phyloP scores from a whole-genome alignment of 108 stramenopile genomes.

The Parmales sp. region DNA sequence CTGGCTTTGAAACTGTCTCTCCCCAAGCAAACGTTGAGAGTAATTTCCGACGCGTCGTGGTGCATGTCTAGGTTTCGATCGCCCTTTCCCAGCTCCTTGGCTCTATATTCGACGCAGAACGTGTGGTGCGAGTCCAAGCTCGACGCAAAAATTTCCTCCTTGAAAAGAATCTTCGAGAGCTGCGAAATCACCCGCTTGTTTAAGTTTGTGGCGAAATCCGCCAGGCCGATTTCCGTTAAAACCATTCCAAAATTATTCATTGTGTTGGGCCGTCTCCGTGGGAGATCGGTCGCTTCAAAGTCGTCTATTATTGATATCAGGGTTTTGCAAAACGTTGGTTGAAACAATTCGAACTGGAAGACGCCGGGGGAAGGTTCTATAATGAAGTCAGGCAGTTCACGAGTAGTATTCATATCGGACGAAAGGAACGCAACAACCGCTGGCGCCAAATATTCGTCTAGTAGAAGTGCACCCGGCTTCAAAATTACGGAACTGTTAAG shows the following conservation, averaged over 20 bases:
- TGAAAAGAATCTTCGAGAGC: constrained; percentile 17
- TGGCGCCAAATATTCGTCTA: background rate
- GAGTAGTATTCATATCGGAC: background rate
- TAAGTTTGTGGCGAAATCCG: constrained; percentile 13
- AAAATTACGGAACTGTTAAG: background rate
- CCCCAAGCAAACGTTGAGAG: constrained; percentile 38
- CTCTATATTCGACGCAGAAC: constrained; percentile 29
- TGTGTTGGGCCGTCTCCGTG: constrained; percentile 24
- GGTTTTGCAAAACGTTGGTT: background rate
- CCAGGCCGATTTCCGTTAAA: constrained; percentile 30
- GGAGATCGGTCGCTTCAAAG: constrained; percentile 16
- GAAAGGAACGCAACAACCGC: background rate
- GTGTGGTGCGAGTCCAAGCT: constrained; percentile 34
- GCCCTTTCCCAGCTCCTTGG: constrained; percentile 13
- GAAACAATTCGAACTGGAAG: constrained; percentile 7
- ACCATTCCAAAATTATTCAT: constrained; percentile 40
- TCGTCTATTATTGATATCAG: background rate
- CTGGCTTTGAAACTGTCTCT: constrained; percentile 25
- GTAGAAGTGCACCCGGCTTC: background rate
- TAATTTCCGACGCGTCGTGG: constrained; percentile 37
- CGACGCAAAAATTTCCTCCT: constrained; percentile 7
- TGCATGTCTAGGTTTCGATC: constrained; percentile 34
- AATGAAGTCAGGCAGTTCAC: constrained; percentile 1
- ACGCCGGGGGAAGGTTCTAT: background rate
- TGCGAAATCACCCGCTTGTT: constrained; percentile 25